phyloP scores from a whole-genome alignment of 2,329 filamentous ascomycete species.

The Penicillium janthinellum region DNA sequence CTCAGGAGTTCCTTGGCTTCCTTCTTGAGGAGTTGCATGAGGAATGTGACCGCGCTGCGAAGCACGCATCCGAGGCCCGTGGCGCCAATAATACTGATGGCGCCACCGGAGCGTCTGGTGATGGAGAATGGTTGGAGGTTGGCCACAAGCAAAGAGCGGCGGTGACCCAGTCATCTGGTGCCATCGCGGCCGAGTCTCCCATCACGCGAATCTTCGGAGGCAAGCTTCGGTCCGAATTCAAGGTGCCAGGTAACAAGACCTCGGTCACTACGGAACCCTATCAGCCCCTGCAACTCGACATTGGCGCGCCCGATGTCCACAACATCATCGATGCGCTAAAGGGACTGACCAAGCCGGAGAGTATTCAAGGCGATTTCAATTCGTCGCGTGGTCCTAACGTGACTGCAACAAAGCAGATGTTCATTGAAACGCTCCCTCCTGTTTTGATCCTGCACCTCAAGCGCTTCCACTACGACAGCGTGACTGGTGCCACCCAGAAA shows the following conservation, averaged over 20 bases:
- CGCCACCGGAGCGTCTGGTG: slow-evolving; percentile 47
- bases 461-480: slow-evolving; percentile 92
- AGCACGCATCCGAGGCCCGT: slow-evolving; percentile 51
- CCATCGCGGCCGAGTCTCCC: slow-evolving; percentile 71
- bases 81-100: slow-evolving; percentile 48
- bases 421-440: slow-evolving; percentile 87
- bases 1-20: slow-evolving; percentile 94
- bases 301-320: slow-evolving; percentile 79
- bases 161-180: slow-evolving; percentile 82
- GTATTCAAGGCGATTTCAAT: slow-evolving; percentile 80
- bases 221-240: slow-evolving; percentile 83
- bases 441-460: slow-evolving; percentile 95
- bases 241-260: slow-evolving; percentile 80
- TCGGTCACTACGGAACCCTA: slow-evolving; percentile 93
- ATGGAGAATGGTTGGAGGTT: slow-evolving; percentile 91
- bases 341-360: slow-evolving; percentile 79
- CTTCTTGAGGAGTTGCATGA: slow-evolving; percentile 90
- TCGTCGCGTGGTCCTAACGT: slow-evolving; percentile 75
- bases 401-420: slow-evolving; percentile 86
- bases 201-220: slow-evolving; percentile 95
- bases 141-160: slow-evolving; percentile 87
- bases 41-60: slow-evolving; percentile 80
- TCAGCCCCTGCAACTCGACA: slow-evolving; percentile 91
- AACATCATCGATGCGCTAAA: slow-evolving; percentile 92
- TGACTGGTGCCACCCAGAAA: slow-evolving; percentile 82